Percentiles rank a stretch among this genome's conserved stretches.
phyloP scores from a whole-genome alignment of 2,329 filamentous ascomycete species.

The Hawksworthiomyces lignivorus region DNA sequence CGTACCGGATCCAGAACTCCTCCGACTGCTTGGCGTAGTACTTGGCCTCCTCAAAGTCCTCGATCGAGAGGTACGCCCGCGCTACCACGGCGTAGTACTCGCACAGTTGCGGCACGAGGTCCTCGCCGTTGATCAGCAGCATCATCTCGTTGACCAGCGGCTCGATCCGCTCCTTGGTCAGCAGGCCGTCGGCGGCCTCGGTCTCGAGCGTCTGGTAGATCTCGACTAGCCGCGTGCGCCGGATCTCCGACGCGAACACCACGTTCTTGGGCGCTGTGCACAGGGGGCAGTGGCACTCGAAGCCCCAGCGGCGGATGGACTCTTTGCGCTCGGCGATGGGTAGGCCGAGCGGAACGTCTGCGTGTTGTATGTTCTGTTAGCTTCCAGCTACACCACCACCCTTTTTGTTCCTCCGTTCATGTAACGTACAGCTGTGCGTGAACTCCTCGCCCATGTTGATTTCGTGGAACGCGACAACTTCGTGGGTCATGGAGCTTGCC shows the following conservation, averaged over 20 bases:
- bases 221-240: conserved; percentile 19
- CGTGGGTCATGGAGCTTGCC: conserved; percentile 17
- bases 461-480: conserved; percentile 18
- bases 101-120: conserved; percentile 20
- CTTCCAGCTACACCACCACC: too few species aligned
- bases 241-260: conserved; percentile 23
- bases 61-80: conserved; percentile 15
- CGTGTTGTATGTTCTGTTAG: too few species aligned
- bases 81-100: conserved; percentile 20
- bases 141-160: conserved; percentile 16
- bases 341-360: conserved; percentile 20
- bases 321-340: conserved; percentile 20
- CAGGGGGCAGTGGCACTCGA: conserved; percentile 26
- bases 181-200: conserved; percentile 5
- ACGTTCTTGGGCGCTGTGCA: conserved; percentile 21
- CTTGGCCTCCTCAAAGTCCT: conserved; percentile 6
- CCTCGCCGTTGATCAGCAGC: conserved; percentile 17
- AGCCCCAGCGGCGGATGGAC: conserved; percentile 23
- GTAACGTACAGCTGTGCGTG: conserved; percentile 19
- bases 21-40: conserved; percentile 12
- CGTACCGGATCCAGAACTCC: conserved; percentile 11
- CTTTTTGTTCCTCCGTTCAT: conserved; percentile 5
- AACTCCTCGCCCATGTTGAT: conserved; percentile 20
- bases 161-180: conserved; percentile 5
- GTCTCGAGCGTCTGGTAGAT: conserved; percentile 14